These are phyloP conservation scores for Fusarium tupiense DNA, from an alignment of 2,329 filamentous ascomycete genomes.

Conservation along the genomic window DNA sequence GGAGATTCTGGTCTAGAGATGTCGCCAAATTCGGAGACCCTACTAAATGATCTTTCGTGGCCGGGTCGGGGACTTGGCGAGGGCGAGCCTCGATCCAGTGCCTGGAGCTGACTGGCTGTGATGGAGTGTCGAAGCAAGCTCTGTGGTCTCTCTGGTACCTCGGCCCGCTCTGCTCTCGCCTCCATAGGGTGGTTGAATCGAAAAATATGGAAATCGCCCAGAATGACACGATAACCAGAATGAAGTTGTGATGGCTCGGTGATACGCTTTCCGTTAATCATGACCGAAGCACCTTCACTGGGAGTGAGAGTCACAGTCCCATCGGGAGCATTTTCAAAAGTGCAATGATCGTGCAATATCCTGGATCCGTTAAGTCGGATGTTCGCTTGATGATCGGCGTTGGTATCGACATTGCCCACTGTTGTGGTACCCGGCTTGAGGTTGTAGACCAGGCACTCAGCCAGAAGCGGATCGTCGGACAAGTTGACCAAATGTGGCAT, in stretches of 20 bases:
- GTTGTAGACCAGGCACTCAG: slow-evolving; percentile 97
- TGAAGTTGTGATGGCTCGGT: slow-evolving; percentile 85
- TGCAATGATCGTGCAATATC: slow-evolving; percentile 92
- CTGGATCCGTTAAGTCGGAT: slow-evolving; percentile 94
- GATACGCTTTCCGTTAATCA: slow-evolving; percentile 95
- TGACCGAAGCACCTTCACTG: slow-evolving; percentile 90
- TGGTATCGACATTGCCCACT: slow-evolving; percentile 92
- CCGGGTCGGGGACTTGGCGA: slow-evolving; percentile 71
- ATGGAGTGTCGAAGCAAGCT: slow-evolving; percentile 88
- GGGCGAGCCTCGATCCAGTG: slow-evolving; percentile 65
- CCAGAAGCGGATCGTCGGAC: slow-evolving; percentile 91
- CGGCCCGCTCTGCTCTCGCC: slow-evolving; percentile 88
- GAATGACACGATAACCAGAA: slow-evolving; percentile 92
- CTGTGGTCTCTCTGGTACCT: slow-evolving; percentile 66
- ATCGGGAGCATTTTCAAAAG: slow-evolving; percentile 87
- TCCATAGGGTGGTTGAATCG: slow-evolving; percentile 98
- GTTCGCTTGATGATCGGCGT: slow-evolving; percentile 78
- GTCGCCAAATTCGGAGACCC: slow-evolving; percentile 81
- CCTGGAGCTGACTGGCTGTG: slow-evolving; percentile 68
- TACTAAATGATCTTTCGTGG: slow-evolving; percentile 85
- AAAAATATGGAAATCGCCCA: slow-evolving; percentile 99
- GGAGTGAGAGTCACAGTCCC: slow-evolving; percentile 93
- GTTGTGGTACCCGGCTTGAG: slow-evolving; percentile 94
- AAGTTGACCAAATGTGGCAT: slow-evolving; percentile 99
- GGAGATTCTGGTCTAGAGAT: slow-evolving; percentile 81